phyloP scores from a whole-genome alignment of 768 basidiomycete genomes.

The Mycena rosella region DNA sequence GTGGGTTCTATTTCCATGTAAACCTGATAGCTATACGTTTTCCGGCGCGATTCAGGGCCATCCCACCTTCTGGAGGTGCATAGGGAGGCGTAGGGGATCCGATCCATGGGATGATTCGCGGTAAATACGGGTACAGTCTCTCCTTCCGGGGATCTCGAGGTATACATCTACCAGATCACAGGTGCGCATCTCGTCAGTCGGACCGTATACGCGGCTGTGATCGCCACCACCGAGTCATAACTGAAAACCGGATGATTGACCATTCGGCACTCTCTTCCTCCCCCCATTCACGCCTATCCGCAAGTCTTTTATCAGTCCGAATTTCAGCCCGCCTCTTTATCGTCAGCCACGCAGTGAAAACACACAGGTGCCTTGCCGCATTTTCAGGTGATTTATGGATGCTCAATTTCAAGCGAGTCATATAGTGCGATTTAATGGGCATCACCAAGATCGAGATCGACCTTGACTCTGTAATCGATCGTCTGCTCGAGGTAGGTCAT shows the following conservation, averaged over 20 bases:
- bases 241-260: background rate
- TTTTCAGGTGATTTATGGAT: too few relatives aligned
- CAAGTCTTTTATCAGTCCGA: background rate
- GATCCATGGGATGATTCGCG: too few relatives aligned
- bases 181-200: slow-evolving; percentile 3
- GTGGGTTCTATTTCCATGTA: slow-evolving; percentile 2
- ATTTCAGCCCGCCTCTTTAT: too few relatives aligned
- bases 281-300: background rate
- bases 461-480: slow-evolving; percentile 99
- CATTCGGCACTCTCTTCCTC: background rate
- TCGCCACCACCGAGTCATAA: slow-evolving; percentile 13
- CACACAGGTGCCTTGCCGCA: too few relatives aligned
- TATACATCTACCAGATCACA: slow-evolving; percentile 15
- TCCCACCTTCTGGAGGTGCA: too few relatives aligned
- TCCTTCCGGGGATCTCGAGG: background rate
- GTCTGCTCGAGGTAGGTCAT: slow-evolving; percentile 93
- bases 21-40: background rate
- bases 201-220: slow-evolving; percentile 6
- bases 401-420: too few relatives aligned
- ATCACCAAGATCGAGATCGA: slow-evolving; percentile 93
- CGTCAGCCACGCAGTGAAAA: too few relatives aligned
- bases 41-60: background rate
- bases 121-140: too few relatives aligned
- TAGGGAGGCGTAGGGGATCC: too few relatives aligned
- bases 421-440: slow-evolving; percentile 63